These are phyloP conservation scores for Alternaria sp. DNA, from an alignment of 2,329 filamentous ascomycete genomes.

Conservation along the genomic window DNA sequence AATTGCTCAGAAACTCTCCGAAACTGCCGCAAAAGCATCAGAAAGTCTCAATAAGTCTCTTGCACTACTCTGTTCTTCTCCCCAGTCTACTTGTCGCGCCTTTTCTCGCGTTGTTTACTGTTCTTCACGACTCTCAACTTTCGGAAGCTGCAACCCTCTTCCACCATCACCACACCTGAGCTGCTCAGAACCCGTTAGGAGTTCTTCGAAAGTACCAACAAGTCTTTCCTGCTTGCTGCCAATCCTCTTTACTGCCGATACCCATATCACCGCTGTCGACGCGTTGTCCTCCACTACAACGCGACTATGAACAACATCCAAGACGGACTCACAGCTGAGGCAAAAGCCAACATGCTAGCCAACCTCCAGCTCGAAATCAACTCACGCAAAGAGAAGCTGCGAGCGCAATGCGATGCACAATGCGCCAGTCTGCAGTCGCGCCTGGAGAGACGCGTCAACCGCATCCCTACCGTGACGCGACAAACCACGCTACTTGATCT, in stretches of 20 bases:
- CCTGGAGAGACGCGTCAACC: constrained; percentile 91
- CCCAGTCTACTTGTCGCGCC: neutral
- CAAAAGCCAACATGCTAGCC: constrained; percentile 41
- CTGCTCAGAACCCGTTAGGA: constrained; percentile 2
- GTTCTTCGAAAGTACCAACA: neutral
- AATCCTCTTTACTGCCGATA: neutral
- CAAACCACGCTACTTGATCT: constrained; percentile 85
- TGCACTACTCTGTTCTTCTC: neutral
- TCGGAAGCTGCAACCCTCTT: constrained; percentile 1
- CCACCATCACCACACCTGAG: constrained; percentile 2
- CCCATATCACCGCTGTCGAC: constrained; percentile 16
- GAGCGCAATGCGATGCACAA: constrained; percentile 88
- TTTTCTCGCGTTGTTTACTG: constrained; percentile 37
- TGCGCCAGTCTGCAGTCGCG: constrained; percentile 84
- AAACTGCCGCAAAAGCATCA: constrained; percentile 5
- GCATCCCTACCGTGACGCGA: constrained; percentile 82
- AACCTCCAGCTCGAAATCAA: constrained; percentile 66
- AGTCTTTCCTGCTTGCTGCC: neutral
- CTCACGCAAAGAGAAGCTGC: constrained; percentile 84
- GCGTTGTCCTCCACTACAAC: constrained; percentile 26
- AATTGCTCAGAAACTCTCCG: constrained; percentile 6
- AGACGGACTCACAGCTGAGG: constrained; percentile 40
- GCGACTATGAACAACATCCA: constrained; percentile 29
- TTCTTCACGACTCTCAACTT: constrained; percentile 1
- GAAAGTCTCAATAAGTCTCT: constrained; percentile 1